Percentiles rank a stretch among this genome's conserved stretches.
These are phyloP conservation scores for Elsinoe batatas DNA, from an alignment of 2,329 filamentous ascomycete genomes.

Conservation along the genomic window DNA sequence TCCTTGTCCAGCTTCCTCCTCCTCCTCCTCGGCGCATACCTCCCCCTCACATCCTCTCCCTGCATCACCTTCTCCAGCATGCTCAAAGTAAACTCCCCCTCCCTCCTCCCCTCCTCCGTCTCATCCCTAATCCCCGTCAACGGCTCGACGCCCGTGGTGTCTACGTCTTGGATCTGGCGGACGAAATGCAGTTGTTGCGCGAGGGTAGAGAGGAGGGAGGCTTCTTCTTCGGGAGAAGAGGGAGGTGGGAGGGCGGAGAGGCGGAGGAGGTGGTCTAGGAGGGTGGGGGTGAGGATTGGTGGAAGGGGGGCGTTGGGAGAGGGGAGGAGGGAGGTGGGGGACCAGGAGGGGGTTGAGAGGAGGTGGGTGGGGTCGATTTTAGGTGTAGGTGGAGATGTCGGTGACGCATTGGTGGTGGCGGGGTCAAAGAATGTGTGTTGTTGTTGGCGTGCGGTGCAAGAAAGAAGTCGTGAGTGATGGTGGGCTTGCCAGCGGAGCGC, in stretches of 20 bases:
- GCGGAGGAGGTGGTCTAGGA: constrained; percentile 75
- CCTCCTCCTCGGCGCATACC: constrained; percentile 40
- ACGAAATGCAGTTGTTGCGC: constrained; percentile 83
- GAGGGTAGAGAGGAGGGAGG: constrained; percentile 62
- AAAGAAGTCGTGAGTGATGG: neutral
- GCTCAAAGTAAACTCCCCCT: constrained; percentile 50
- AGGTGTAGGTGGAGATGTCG: too few species aligned
- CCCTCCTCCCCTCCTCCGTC: constrained; percentile 45
- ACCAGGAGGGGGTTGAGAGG: constrained; percentile 70
- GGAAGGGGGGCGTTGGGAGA: constrained; percentile 19
- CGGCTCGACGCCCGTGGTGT: constrained; percentile 63
- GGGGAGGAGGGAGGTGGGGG: constrained; percentile 64
- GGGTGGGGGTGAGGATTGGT: constrained; percentile 48
- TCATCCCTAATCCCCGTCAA: constrained; percentile 75
- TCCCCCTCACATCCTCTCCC: constrained; percentile 52
- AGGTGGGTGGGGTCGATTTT: constrained; percentile 17
- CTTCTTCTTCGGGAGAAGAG: constrained; percentile 50
- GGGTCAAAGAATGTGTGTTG: neutral
- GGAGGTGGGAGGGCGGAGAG: constrained; percentile 80
- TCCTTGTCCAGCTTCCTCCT: constrained; percentile 38
- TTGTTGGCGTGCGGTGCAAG: neutral
- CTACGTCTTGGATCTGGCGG: constrained; percentile 68
- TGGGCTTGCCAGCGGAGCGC: neutral
- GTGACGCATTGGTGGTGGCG: too few species aligned
- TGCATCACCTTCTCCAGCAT: constrained; percentile 47